Percentiles rank a stretch among this genome's conserved stretches.
Conservation (phyloP, 2,329 filamentous ascomycete species). For the Pseudopyricularia javanii region DNA sequence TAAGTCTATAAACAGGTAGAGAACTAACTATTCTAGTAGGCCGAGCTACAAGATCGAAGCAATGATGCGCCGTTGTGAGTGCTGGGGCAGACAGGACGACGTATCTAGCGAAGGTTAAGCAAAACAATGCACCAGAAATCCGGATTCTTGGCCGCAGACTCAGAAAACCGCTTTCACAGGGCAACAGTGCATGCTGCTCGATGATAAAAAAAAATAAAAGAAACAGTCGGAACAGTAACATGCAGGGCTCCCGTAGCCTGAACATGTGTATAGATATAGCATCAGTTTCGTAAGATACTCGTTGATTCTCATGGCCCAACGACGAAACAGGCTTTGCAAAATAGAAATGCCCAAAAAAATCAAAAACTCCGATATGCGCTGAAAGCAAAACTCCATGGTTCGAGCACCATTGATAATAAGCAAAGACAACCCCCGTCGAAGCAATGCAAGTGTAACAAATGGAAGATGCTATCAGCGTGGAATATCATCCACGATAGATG, state of each 20-base stretch:
- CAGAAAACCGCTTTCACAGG: not conserved
- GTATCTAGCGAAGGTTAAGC: not conserved
- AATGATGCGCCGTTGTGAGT: not conserved
- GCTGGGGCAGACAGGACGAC: not conserved
- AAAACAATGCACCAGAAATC: not conserved
- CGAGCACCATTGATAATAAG: not conserved
- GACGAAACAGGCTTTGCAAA: not conserved
- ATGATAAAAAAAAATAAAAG: not conserved
- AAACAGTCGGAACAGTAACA: not conserved
- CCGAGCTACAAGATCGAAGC: not conserved
- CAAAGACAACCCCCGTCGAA: not conserved
- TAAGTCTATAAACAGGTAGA: not conserved
- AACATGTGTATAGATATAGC: not conserved
- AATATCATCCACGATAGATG: not conserved
- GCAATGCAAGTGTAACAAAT: not conserved
- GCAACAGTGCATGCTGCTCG: not conserved
- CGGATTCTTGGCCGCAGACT: not conserved
- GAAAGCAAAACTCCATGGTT: not conserved
- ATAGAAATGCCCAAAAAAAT: not conserved
- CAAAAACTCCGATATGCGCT: not conserved
- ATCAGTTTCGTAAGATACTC: not conserved
- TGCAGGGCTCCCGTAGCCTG: not conserved
- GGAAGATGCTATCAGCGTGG: not conserved
- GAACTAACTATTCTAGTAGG: not conserved
- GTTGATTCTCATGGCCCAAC: not conserved